Conservation (phyloP, 768 basidiomycete species). For the Mrakia gelida region DNA sequence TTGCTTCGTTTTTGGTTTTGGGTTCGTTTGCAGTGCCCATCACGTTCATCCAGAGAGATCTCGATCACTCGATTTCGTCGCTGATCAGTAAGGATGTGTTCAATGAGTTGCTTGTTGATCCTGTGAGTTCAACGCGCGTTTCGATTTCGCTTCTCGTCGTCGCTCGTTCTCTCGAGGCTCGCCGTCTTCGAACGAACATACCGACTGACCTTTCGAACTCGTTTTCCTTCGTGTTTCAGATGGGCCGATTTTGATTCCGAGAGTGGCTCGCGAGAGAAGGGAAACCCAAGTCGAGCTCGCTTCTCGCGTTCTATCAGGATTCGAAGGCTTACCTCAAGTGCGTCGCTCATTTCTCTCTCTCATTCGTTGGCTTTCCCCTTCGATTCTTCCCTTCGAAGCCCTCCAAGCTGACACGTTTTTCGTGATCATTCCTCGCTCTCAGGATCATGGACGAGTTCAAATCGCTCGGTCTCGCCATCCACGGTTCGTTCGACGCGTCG, state of each 20-base stretch:
- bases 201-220: not conserved
- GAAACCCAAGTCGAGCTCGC: not conserved
- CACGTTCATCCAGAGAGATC: constrained; percentile 12
- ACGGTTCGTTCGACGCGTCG: not conserved
- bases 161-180: no score
- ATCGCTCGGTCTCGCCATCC: not conserved
- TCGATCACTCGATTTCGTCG: constrained; percentile 13
- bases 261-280: constrained; percentile 10
- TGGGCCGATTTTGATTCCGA: constrained; percentile 12
- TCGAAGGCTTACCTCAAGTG: not conserved
- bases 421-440: no score
- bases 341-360: not conserved
- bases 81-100: constrained; percentile 17
- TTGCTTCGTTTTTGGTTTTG: not conserved
- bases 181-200: no score
- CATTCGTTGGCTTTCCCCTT: no score
- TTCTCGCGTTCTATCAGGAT: constrained; percentile 15
- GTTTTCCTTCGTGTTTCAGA: not conserved
- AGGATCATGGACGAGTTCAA: constrained; percentile 10
- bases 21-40: not conserved
- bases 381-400: no score
- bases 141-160: no score
- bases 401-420: no score
- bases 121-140: not conserved
- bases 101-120: not conserved